phyloP scores from a whole-genome alignment of 805 yeast genomes.

The Starmerella stellata region DNA sequence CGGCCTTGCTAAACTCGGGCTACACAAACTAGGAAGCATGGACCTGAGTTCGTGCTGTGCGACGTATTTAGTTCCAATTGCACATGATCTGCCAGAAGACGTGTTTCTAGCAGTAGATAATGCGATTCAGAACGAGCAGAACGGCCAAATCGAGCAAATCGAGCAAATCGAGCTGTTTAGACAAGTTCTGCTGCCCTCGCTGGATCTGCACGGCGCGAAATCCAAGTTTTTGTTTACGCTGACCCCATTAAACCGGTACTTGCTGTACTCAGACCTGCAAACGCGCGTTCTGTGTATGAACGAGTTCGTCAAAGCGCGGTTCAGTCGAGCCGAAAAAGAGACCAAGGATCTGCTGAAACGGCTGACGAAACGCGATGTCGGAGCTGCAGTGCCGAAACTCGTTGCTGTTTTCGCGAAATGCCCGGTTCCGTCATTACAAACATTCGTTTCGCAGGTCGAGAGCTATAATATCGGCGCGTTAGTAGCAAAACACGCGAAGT shows the following conservation, averaged over 20 bases:
- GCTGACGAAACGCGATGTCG: conserved; percentile 11
- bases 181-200: conserved; percentile 10
- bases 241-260: conserved; percentile 2
- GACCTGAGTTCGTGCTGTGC: neutral
- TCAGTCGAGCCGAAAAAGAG: conserved; percentile 8
- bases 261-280: conserved; percentile 9
- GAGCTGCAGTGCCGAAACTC: conserved; percentile 8
- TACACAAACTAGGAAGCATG: neutral
- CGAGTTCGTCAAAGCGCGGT: conserved; percentile 10
- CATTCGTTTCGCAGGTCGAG: conserved; percentile 13
- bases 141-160: neutral
- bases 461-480: conserved; percentile 14
- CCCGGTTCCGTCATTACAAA: conserved; percentile 12
- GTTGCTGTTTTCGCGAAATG: conserved; percentile 7
- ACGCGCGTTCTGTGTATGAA: conserved; percentile 4
- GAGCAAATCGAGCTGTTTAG: conserved; percentile 5
- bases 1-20: too few species aligned
- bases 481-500: conserved; percentile 5
- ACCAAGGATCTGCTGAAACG: conserved; percentile 12
- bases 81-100: neutral
- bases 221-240: conserved; percentile 2
- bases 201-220: conserved; percentile 5
- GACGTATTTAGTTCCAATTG: neutral
- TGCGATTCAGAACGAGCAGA: neutral
- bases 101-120: neutral